Evolutionary conservation across 257 asterid species (phyloP), one percentile per base, ranked within the genome.

Genomic region (Plectranthus barbatus): DNA sequence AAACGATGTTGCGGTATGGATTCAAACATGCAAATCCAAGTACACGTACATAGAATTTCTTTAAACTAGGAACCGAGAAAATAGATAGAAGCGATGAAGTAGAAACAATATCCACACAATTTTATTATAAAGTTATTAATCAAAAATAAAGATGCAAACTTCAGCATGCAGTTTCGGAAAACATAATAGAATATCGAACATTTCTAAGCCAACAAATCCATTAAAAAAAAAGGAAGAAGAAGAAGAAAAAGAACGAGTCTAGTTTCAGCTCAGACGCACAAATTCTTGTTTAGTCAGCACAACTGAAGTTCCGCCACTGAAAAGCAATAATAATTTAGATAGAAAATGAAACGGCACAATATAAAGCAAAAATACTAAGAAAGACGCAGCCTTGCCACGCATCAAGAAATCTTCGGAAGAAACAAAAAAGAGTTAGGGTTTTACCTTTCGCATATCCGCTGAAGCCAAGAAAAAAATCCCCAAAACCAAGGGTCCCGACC

Each of bases 381-480:
- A 67, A 45, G 11, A 8, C 13, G n/a, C 44, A 14, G 45, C 49
- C 26, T 46, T 3, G 19, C 29, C 42, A 72, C 57, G 47, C 36
- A 10, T 7, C 49, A 50, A 53, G 13, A 24, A 46, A 54, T 21
- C 67, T 9, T 5, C 18, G 4, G 48, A 34, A 21, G 12, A 34
- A 29, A 42, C 9, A 12, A 23, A 53, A 45, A 12, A 4, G 13
- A 40, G 39, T 23, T 70, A 73, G 77, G 72, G 76, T 73, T 76
- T 68, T 72, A 73, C 79, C 82, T 73, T 68, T 69, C 59, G 79
- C 83, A 74, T 73, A 52, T 61, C 76, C 77, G 77, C 74, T 62
- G 62, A 50, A 71, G 62, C 75, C 39, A 68, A 58, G 54, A 60
- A 12, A 68, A 72, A 55, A 61, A 26, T 39, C 42, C 70, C 75